phyloP scores from a whole-genome alignment of 2,329 filamentous ascomycete genomes.

The Xylariaceae sp. region DNA sequence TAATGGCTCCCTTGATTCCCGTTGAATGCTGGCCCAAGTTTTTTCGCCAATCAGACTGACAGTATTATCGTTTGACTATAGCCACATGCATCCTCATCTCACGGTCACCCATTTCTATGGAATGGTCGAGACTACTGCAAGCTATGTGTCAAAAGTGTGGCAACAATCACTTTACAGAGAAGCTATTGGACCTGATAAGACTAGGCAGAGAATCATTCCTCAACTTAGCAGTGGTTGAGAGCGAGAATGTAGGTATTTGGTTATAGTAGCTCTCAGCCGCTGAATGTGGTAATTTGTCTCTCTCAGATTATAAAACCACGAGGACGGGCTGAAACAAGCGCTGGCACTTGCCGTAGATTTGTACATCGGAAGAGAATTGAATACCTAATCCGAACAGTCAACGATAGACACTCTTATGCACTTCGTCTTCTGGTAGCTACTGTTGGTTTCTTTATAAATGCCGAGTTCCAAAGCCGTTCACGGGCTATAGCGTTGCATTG shows the following conservation, averaged over 20 bases:
- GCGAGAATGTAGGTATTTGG: too few relatives aligned
- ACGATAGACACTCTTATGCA: too few relatives aligned
- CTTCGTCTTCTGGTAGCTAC: too few relatives aligned
- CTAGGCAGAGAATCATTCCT: neutral
- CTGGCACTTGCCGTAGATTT: neutral
- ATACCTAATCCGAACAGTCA: too few relatives aligned
- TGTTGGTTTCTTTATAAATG: too few relatives aligned
- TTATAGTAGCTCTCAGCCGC: neutral
- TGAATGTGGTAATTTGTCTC: too few relatives aligned
- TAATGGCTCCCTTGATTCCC: constrained; percentile 12
- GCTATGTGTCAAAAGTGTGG: constrained; percentile 10
- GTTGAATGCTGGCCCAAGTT: neutral
- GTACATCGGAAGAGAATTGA: too few relatives aligned
- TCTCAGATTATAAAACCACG: too few relatives aligned
- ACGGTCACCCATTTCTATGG: constrained; percentile 11
- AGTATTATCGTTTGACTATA: neutral
- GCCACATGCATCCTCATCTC: constrained; percentile 14
- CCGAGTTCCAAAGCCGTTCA: too few relatives aligned
- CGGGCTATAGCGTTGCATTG: neutral
- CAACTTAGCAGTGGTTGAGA: too few relatives aligned
- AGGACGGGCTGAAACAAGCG: constrained; percentile 7
- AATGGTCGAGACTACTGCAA: constrained; percentile 21
- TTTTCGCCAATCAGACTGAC: constrained; percentile 3
- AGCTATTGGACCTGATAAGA: constrained; percentile 1
- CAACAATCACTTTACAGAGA: neutral